Evolutionary conservation across 2,329 filamentous ascomycete genomes (phyloP), one percentile per base, ranked within the genome.

Genomic region (Fusarium tupiense): DNA sequence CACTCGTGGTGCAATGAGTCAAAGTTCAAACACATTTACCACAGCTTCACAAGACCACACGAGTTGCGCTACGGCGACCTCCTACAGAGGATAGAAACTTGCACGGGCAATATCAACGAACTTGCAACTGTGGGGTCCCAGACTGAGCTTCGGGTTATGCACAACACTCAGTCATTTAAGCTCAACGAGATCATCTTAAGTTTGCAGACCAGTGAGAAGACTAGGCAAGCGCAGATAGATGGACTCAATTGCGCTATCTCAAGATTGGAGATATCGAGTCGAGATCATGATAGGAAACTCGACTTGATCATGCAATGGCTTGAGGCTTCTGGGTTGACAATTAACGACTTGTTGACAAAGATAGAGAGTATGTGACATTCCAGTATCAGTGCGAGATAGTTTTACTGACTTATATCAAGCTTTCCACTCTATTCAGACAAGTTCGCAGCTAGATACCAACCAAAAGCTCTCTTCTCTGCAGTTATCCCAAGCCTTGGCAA

Each of bases 1-100:
- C 61, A 73, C 35, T 14, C 60, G 1, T 73, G 69, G 65, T 69
- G 26, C 0, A 69, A 49, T 0, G 69, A 72, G 7, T 72, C 69
- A 12, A 72, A 60, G 5, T 52, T 72, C 7, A 26, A 49, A 1
- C 71, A 69, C 3, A n/a, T 66, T 3, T 60, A 62, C 8, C 69
- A 72, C 4, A 72, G 64, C 33, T 38, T 72, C 5, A 69, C 69
- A 0, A 50, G 64, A 1, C 69, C 71, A 7, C 61, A 64, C 12
- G 64, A 54, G 22, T 14, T 72, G 1, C 16, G 33, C 1, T 73
- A 73, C 8, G 10, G 8, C 6, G 49, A 72, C 0, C 50, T 72
- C 1, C 47, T 73, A 2, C 40, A 72, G 17, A 43, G 58, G 6
- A 63, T 69, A 1, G 7, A 31, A 1, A 14, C n/a, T 20, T 60